These are phyloP conservation scores for Epichloe aotearoae DNA, from an alignment of 2,329 filamentous ascomycete species.

Conservation along the genomic window DNA sequence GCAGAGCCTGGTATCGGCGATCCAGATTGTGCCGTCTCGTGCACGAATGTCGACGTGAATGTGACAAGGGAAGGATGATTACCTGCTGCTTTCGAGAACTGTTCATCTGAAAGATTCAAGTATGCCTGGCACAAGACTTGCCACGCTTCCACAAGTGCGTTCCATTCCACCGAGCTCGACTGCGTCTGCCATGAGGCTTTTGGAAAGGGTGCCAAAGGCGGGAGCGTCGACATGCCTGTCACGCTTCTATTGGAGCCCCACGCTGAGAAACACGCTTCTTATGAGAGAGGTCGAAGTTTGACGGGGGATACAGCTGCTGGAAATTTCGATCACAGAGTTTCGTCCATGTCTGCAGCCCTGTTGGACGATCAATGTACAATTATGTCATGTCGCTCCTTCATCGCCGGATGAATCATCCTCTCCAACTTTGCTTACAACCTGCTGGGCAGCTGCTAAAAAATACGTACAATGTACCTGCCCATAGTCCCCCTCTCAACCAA, in stretches of 20 bases:
- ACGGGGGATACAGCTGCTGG: background rate
- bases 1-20: constrained; percentile 11
- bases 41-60: constrained; percentile 41
- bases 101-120: constrained; percentile 40
- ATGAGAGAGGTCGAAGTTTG: background rate
- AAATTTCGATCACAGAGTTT: background rate
- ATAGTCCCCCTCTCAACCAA: constrained; percentile 4
- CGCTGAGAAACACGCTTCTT: too few species aligned
- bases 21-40: constrained; percentile 31
- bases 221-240: constrained; percentile 18
- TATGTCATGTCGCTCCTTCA: background rate
- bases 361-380: background rate
- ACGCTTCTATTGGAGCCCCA: constrained; percentile 16
- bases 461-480: constrained; percentile 6
- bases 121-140: constrained; percentile 51
- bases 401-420: constrained; percentile 10
- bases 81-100: constrained; percentile 36
- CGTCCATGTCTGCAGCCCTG: constrained; percentile 1
- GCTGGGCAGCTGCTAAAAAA: background rate
- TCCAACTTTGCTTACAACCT: background rate
- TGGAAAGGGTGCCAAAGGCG: constrained; percentile 68
- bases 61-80: constrained; percentile 42
- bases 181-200: constrained; percentile 50
- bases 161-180: constrained; percentile 61
- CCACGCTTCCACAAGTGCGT: constrained; percentile 66